Base-by-base conservation (phyloP, 805 yeast genomes). In the Tetrapisispora nanseiensis region DNA sequence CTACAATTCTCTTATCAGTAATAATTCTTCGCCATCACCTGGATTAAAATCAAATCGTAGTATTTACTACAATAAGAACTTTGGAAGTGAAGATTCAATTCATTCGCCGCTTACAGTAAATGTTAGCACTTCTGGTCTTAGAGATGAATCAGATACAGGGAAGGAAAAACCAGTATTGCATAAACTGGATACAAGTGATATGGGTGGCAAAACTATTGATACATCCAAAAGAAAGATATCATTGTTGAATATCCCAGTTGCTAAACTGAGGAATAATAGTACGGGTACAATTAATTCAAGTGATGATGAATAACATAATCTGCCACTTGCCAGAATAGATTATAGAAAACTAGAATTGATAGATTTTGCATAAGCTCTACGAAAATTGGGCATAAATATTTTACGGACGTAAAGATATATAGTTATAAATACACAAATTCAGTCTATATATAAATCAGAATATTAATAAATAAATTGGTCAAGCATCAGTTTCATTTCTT, bases 231-330 rank as follows among this genome's bases (percentile, higher is more conserved):
- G 54, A 19, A 47, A 50, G 28, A 35, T 56, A 7, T 51, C 64
- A 8, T 40, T 60, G 11, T 42, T 55, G 23, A 55, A 52, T 43
- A 57, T 51, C 45, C 65, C 57, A 39, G 56, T 51, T 33, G 48
- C 62, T 22, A 61, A 50, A 44, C 43, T 56, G 28, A 51, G 63
- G 39, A 41, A 48, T n/a, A 40, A 45, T 20, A 42, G 36, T 15
- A 21, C 19, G 16, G 34, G n/a, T n/a, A 42, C 16, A 23, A 20
- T 13, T 7, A 4, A 22, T 26, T 38, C 38, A 16, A 26, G 38
- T 15, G 34, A 38, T 18, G 32, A 41, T 6, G 30, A 41, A n/a
- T 15, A 22, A 20, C 6, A 18, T 13, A 9, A 7, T 32, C 19
- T 32, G n/a, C n/a, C n/a, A n/a, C n/a, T n/a, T n/a, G n/a, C n/a